Percentiles rank a stretch among this genome's conserved stretches.
phyloP scores from a whole-genome alignment of 176 grass and related monocot species.

The Paspalum notatum region DNA sequence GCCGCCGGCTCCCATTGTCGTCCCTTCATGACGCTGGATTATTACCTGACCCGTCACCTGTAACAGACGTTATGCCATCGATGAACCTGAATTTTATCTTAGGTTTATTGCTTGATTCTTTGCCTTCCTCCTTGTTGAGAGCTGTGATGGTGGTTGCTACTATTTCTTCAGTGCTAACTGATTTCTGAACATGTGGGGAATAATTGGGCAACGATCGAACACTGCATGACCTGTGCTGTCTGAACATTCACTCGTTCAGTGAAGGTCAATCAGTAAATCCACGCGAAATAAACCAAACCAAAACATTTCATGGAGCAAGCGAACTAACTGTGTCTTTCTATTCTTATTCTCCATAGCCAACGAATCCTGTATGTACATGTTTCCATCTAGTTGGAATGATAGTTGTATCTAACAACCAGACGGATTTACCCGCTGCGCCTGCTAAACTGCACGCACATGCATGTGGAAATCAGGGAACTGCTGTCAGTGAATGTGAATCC shows the following conservation, averaged over 20 bases:
- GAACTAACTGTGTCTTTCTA: not conserved
- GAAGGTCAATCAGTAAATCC: not conserved
- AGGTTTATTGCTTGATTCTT: not conserved
- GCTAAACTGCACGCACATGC: not conserved
- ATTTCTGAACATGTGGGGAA: not conserved
- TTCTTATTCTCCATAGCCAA: not conserved
- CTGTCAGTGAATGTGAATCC: constrained; percentile 19
- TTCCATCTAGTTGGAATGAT: not conserved
- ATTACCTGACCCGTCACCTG: constrained; percentile 24
- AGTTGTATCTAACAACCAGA: not conserved
- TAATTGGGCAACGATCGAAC: not conserved
- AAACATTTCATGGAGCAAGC: not conserved
- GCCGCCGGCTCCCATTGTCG: constrained; percentile 60
- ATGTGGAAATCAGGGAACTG: not conserved
- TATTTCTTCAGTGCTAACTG: not conserved
- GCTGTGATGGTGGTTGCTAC: not conserved
- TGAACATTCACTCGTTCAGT: too few relatives aligned
- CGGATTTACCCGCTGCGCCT: not conserved
- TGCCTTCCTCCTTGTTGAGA: not conserved
- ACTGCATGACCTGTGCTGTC: not conserved
- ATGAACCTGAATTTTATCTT: constrained; percentile 26
- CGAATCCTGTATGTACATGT: constrained; percentile 4
- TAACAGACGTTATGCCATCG: constrained; percentile 23
- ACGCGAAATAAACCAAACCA: not conserved
- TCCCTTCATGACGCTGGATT: constrained; percentile 33